Evolutionary conservation across 2,329 filamentous ascomycete species (phyloP).

Genomic region (Stagonosporopsis vannaccii): DNA sequence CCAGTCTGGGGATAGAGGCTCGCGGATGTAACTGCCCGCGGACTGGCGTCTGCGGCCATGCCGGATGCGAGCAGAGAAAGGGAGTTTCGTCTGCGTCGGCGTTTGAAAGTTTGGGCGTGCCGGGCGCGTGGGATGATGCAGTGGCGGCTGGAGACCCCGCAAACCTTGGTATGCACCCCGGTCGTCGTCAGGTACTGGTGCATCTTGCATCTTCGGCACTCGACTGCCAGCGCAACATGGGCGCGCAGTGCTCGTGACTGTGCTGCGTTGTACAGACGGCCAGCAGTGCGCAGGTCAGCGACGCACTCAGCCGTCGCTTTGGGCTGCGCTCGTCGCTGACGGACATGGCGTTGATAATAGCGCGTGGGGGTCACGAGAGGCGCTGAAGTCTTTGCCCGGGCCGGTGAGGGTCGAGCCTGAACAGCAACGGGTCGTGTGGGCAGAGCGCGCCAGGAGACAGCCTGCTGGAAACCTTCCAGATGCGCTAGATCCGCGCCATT

Average conservation of each 20-base stretch:
- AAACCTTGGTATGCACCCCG: conserved; percentile 32
- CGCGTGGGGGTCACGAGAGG: conserved; percentile 45
- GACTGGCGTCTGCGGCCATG: conserved; percentile 17
- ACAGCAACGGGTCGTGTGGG: conserved; percentile 20
- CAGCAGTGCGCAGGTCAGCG: conserved; percentile 8
- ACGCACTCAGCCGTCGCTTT: conserved; percentile 2
- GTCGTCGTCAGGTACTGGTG: conserved; percentile 41
- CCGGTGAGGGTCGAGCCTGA: conserved; percentile 20
- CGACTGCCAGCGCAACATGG: conserved; percentile 13
- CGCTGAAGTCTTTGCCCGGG: conserved; percentile 17
- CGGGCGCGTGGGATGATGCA: conserved; percentile 43
- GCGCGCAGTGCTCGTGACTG: conserved; percentile 24
- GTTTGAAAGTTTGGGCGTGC: conserved; percentile 40
- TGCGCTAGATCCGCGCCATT: conserved; percentile 17
- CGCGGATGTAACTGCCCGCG: conserved; percentile 29
- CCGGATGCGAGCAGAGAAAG: conserved; percentile 13
- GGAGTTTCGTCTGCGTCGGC: conserved; percentile 34
- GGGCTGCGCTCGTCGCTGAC: conserved; percentile 8
- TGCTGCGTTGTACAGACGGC: neutral
- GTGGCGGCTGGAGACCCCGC: conserved; percentile 41
- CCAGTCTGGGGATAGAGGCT: conserved; percentile 21
- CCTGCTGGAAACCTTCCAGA: conserved; percentile 17
- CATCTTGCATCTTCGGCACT: conserved; percentile 29
- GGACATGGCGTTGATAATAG: conserved; percentile 41
- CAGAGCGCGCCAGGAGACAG: conserved; percentile 5